Evolutionary conservation across 2,329 filamentous ascomycete genomes (phyloP).

Genomic region (Ceratocystis destructans): DNA sequence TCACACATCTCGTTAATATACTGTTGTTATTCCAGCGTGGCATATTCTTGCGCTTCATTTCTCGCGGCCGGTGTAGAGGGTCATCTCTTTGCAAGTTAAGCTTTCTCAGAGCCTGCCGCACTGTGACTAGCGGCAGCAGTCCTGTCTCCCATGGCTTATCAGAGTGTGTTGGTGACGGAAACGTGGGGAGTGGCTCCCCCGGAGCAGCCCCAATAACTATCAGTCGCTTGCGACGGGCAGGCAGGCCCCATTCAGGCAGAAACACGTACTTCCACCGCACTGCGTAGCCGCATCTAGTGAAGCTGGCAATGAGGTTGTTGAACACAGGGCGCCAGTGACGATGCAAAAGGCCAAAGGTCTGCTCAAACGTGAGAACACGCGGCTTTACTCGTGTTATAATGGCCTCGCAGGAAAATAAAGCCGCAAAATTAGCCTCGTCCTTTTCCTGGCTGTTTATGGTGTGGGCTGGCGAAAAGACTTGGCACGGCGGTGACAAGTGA

Average conservation of each 20-base stretch:
- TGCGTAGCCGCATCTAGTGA: constrained; percentile 53
- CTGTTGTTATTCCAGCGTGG: constrained; percentile 33
- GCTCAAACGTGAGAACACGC: constrained; percentile 61
- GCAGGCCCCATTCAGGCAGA: constrained; percentile 37
- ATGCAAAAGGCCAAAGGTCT: constrained; percentile 55
- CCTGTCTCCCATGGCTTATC: constrained; percentile 24
- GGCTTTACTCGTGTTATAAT: constrained; percentile 48
- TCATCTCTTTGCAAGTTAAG: constrained; percentile 26
- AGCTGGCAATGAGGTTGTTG: constrained; percentile 45
- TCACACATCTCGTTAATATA: constrained; percentile 46
- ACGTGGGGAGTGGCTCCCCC: constrained; percentile 53
- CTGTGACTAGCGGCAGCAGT: constrained; percentile 32
- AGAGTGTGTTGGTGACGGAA: constrained; percentile 49
- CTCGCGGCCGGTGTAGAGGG: constrained; percentile 30
- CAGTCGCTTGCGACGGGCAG: constrained; percentile 37
- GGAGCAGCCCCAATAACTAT: constrained; percentile 49
- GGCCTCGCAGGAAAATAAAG: constrained; percentile 38
- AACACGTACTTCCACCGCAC: constrained; percentile 52
- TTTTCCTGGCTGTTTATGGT: constrained; percentile 49
- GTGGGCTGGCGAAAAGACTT: constrained; percentile 60
- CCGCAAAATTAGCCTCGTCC: constrained; percentile 56
- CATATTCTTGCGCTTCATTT: constrained; percentile 24
- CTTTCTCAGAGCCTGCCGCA: constrained; percentile 30
- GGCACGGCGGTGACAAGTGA: constrained; percentile 66
- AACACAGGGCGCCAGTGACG: constrained; percentile 43